Evolutionary conservation across 2,329 filamentous ascomycete genomes (phyloP).

Genomic region (Hypoxylon sp.): DNA sequence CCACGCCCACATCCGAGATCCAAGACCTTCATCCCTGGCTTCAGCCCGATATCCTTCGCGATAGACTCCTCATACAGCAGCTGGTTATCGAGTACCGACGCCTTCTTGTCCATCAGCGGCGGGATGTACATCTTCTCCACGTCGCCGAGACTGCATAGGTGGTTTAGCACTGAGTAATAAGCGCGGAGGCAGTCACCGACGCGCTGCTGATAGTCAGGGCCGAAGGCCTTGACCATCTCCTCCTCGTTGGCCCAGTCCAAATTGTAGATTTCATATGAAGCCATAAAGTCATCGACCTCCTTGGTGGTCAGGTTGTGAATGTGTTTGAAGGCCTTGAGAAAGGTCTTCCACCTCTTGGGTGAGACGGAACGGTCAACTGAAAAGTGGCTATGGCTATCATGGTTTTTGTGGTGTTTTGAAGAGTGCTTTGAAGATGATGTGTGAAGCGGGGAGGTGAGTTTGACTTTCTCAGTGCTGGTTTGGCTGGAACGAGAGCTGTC

Average conservation of each 20-base stretch:
- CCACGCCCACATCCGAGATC: slow-evolving; percentile 69
- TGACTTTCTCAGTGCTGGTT: slow-evolving; percentile 54
- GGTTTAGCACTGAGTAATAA: slow-evolving; percentile 69
- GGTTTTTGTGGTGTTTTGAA: slow-evolving; percentile 29
- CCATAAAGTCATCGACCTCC: slow-evolving; percentile 70
- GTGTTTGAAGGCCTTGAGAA: slow-evolving; percentile 66
- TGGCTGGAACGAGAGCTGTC: slow-evolving; percentile 57
- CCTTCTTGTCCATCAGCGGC: slow-evolving; percentile 66
- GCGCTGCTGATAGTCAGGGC: slow-evolving; percentile 64
- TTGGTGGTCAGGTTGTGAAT: slow-evolving; percentile 64
- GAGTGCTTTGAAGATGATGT: slow-evolving; percentile 18
- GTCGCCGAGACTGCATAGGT: slow-evolving; percentile 68
- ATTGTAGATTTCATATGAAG: slow-evolving; percentile 70
- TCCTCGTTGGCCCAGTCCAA: slow-evolving; percentile 68
- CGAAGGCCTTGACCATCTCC: slow-evolving; percentile 64
- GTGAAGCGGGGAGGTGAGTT: slow-evolving; percentile 38
- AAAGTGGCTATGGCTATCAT: slow-evolving; percentile 34
- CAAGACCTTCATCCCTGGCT: slow-evolving; percentile 62
- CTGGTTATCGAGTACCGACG: slow-evolving; percentile 66
- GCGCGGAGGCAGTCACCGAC: slow-evolving; percentile 66
- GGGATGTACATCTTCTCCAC: slow-evolving; percentile 74
- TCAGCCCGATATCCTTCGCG: slow-evolving; percentile 62
- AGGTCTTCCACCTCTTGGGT: slow-evolving; percentile 65
- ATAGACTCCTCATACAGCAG: slow-evolving; percentile 67
- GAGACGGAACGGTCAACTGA: slow-evolving; percentile 62